Base-by-base conservation (phyloP, 1,284 basidiomycete genomes). In the Macrocystidia cucumis region DNA sequence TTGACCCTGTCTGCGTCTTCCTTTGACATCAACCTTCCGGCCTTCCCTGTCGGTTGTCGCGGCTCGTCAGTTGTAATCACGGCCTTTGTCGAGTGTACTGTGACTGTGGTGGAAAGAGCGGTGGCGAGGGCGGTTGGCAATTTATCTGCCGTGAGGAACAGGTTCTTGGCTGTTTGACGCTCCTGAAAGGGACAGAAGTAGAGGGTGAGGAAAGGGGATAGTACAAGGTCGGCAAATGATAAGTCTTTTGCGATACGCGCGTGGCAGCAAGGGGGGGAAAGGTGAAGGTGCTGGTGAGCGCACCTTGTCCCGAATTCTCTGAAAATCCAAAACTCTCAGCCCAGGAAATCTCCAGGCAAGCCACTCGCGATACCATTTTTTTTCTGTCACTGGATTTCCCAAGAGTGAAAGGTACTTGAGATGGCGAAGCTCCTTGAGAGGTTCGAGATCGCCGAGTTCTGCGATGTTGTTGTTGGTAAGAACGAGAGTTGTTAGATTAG, bases 361-460 rank as follows among this genome's bases (percentile, higher is more conserved):
- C 82, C 91, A 98, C 65, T 90, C 88, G 60, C 91, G 80, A 70
- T 98, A 98, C 75, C 91, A 91, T 74, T 93, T 88, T 68, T 89
- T 88, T 63, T 92, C 80, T 49, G 76, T 69, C 13, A 97, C 87
- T 14, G 95, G 92, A 55, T 95, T 95, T n/a, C 90, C 91, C 49
- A 87, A 58, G 45, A 98, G 63, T 19, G 78, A 80, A 37, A 98
- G 65, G 55, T 87, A 92, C 57, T 84, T 78, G 44, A 98, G 76
- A 26, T 74, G 67, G 47, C 69, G 77, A 44, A 92, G 70, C 47
- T 87, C 78, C 54, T 78, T 84, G 34, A 98, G 72, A 19, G 91
- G 87, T 49, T 86, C 82, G 22, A 92, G 71, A 53, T 91, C 86
- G n/a, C 85, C 86, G 11, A 91, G 67, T 51, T 88, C 74, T 39